Evolutionary conservation across 257 asterid genomes (phyloP).

Genomic region (Salvia miltiorrhiza): DNA sequence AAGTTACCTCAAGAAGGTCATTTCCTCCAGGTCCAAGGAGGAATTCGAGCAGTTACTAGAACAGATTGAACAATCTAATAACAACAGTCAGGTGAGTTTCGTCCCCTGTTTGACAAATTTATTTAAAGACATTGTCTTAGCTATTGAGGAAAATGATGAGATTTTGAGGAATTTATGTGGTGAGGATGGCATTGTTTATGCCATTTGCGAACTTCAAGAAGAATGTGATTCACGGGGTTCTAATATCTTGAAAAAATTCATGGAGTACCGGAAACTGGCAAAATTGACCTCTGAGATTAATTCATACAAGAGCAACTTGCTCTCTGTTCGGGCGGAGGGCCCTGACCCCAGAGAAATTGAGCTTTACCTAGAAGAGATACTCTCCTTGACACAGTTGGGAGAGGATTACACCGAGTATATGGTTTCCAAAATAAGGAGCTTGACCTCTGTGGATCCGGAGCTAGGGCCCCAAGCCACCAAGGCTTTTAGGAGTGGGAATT

Average conservation of each 20-base stretch:
- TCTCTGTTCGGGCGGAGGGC: conserved; percentile 67
- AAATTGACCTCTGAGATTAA: conserved; percentile 79
- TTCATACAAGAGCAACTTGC: conserved; percentile 73
- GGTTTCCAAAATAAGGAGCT: conserved; percentile 74
- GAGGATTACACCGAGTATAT: conserved; percentile 91
- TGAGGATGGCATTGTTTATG: conserved; percentile 92
- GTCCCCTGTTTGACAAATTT: conserved; percentile 75
- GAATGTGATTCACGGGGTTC: conserved; percentile 93
- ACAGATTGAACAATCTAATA: conserved; percentile 39
- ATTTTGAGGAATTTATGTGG: conserved; percentile 77
- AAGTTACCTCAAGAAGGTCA: conserved; percentile 64
- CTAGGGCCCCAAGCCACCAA: conserved; percentile 81
- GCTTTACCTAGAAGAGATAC: conserved; percentile 84
- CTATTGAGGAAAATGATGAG: conserved; percentile 80
- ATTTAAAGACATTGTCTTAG: conserved; percentile 85
- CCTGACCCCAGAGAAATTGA: conserved; percentile 94
- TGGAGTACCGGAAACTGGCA: conserved; percentile 69
- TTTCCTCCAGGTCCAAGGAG: conserved; percentile 60
- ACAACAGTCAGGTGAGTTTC: conserved; percentile 46
- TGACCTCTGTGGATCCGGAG: conserved; percentile 84
- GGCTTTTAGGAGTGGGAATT: conserved; percentile 91
- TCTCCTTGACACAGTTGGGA: conserved; percentile 74
- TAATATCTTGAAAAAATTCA: conserved; percentile 65
- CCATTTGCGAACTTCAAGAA: conserved; percentile 89
- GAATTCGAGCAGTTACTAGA: conserved; percentile 80